phyloP scores from a whole-genome alignment of 2,329 filamentous ascomycete species.

The Alternaria dauci region DNA sequence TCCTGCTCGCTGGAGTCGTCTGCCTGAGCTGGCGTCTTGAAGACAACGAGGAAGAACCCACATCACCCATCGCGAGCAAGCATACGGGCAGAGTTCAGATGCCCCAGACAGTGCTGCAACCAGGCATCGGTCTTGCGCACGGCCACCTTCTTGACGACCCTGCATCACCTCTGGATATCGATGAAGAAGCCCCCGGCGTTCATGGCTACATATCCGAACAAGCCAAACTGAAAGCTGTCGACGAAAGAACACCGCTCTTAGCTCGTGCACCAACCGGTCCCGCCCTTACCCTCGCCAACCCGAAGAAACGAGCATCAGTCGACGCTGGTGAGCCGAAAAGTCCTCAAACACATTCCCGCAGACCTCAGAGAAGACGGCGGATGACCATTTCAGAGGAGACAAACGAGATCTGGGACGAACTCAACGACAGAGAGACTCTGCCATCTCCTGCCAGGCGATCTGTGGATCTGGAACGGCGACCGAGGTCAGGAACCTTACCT shows the following conservation, averaged over 20 bases:
- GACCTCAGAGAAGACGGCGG: constrained; percentile 41
- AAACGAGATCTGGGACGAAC: constrained; percentile 86
- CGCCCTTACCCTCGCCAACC: constrained; percentile 29
- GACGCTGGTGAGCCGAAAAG: constrained; percentile 28
- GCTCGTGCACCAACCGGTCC: constrained; percentile 46
- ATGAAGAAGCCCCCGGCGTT: constrained; percentile 38
- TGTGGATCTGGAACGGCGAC: constrained; percentile 41
- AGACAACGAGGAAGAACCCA: constrained; percentile 70
- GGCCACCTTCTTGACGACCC: constrained; percentile 67
- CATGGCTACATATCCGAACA: constrained; percentile 39
- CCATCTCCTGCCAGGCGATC: constrained; percentile 43
- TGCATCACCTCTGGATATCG: constrained; percentile 38
- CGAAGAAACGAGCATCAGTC: constrained; percentile 38
- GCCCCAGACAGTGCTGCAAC: constrained; percentile 74
- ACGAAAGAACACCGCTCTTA: constrained; percentile 50
- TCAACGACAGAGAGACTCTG: constrained; percentile 68
- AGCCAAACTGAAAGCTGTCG: constrained; percentile 35
- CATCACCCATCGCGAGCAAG: constrained; percentile 53
- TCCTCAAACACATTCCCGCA: constrained; percentile 32
- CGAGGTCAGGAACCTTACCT: constrained; percentile 46
- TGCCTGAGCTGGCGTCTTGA: constrained; percentile 93
- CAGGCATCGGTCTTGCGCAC: constrained; percentile 82
- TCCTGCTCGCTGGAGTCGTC: constrained; percentile 86
- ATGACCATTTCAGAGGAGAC: constrained; percentile 70
- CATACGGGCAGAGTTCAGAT: constrained; percentile 51